A percentile compares a stretch with the other conserved stretches of the same genome.
Conservation (phyloP, 2,329 filamentous ascomycete species). For the Cadophora sp. region DNA sequence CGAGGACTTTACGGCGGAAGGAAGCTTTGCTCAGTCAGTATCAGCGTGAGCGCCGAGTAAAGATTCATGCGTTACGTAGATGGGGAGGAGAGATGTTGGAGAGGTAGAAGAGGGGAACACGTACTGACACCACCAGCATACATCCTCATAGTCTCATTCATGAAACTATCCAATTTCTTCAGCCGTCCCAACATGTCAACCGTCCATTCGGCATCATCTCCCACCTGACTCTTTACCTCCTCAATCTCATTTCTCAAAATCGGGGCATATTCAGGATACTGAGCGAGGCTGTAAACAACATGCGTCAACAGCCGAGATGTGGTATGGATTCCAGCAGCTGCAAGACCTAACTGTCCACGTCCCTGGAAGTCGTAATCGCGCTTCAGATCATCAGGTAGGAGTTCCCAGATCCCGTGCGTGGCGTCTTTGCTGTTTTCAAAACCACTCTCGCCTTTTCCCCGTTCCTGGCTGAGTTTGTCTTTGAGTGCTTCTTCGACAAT, state of each 20-base stretch:
- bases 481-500: constrained; percentile 11
- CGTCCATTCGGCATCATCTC: constrained; percentile 31
- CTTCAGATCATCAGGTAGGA: constrained; percentile 11
- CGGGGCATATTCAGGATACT: constrained; percentile 49
- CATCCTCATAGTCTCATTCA: constrained; percentile 48
- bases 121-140: constrained; percentile 14
- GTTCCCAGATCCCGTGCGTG: not conserved
- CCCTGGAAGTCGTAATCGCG: constrained; percentile 18
- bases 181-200: constrained; percentile 44
- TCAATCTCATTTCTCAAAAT: constrained; percentile 49
- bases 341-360: constrained; percentile 13
- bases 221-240: constrained; percentile 39
- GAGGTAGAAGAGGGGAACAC: not conserved
- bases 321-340: constrained; percentile 16
- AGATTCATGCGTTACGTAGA: not conserved
- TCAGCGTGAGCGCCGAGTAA: not conserved
- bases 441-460: not conserved
- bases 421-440: not conserved
- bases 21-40: constrained; percentile 8
- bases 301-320: constrained; percentile 46
- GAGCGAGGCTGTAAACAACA: constrained; percentile 47
- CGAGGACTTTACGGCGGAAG: constrained; percentile 45
- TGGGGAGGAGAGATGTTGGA: too few relatives aligned
- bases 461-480: not conserved
- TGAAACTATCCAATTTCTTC: constrained; percentile 50